Conservation (phyloP, 2,329 filamentous ascomycete species). For the Aureobasidium mangrovei region DNA sequence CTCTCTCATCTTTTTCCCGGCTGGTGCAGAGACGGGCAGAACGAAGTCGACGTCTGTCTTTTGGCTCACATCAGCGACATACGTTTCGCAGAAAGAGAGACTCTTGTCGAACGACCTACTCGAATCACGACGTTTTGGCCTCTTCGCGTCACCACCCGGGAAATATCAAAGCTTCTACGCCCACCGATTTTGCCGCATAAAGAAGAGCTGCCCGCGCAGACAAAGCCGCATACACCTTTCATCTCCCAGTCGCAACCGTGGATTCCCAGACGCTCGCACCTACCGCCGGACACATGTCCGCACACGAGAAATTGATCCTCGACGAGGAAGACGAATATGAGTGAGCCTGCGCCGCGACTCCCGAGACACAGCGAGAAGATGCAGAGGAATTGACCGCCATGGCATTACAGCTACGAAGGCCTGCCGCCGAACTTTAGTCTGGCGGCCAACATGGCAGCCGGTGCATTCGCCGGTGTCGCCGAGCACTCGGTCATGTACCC, state of each 20-base stretch:
- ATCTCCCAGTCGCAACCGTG: not conserved
- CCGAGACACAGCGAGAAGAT: not conserved
- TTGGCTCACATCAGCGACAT: not conserved
- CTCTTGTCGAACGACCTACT: not conserved
- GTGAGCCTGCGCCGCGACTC: slow-evolving; percentile 15
- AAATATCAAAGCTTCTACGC: slow-evolving; percentile 10
- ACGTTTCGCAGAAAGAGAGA: not conserved
- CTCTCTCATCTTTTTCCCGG: slow-evolving; percentile 3
- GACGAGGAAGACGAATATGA: slow-evolving; percentile 30
- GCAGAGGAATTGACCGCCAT: slow-evolving; percentile 13
- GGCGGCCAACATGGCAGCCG: slow-evolving; percentile 87
- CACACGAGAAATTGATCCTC: slow-evolving; percentile 26
- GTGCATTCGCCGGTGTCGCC: slow-evolving; percentile 93
- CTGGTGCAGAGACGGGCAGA: not conserved
- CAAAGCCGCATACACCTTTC: not conserved
- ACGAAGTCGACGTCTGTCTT: not conserved
- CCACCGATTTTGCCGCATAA: slow-evolving; percentile 11
- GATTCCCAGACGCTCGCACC: slow-evolving; percentile 14
- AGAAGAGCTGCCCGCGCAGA: not conserved
- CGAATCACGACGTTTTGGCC: not conserved
- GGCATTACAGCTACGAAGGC: slow-evolving; percentile 64
- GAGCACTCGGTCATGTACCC: slow-evolving; percentile 99
- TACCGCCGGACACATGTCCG: slow-evolving; percentile 21
- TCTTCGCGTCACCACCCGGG: slow-evolving; percentile 5
- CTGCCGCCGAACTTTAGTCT: slow-evolving; percentile 92